phyloP scores from a whole-genome alignment of 805 yeast species.

The Candida manassasensis region DNA sequence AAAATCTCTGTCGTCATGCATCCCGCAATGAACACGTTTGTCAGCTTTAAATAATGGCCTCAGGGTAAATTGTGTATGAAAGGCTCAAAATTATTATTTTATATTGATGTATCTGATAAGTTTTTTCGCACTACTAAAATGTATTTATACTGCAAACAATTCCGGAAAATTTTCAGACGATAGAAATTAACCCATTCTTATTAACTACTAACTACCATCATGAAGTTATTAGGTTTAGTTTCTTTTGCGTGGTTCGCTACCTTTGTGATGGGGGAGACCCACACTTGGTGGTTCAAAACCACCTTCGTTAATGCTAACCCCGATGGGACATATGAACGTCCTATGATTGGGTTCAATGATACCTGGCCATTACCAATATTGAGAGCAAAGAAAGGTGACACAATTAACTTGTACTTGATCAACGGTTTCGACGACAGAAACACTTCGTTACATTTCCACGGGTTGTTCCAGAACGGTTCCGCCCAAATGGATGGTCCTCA shows the following conservation, averaged over 20 bases:
- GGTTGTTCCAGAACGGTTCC: slow-evolving; percentile 76
- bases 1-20: too few relatives aligned
- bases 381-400: slow-evolving; percentile 74
- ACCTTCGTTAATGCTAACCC: slow-evolving; percentile 67
- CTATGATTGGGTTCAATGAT: slow-evolving; percentile 63
- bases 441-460: slow-evolving; percentile 90
- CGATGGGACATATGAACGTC: slow-evolving; percentile 54
- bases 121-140: neutral
- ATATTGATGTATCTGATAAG: slow-evolving; percentile 1
- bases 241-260: slow-evolving; percentile 10
- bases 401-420: slow-evolving; percentile 63
- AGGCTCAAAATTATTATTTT: neutral
- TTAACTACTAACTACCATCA: slow-evolving; percentile 1
- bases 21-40: too few relatives aligned
- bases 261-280: slow-evolving; percentile 44
- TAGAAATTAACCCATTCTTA: neutral
- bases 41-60: too few relatives aligned
- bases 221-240: slow-evolving; percentile 12
- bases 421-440: slow-evolving; percentile 67
- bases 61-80: too few relatives aligned
- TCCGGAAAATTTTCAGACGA: neutral
- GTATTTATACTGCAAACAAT: slow-evolving; percentile 1
- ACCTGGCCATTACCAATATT: slow-evolving; percentile 88
- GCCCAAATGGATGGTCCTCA: slow-evolving; percentile 89
- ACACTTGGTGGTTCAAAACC: slow-evolving; percentile 60